Conservation (phyloP, 305 asterid species). For the Fraxinus albicans region DNA sequence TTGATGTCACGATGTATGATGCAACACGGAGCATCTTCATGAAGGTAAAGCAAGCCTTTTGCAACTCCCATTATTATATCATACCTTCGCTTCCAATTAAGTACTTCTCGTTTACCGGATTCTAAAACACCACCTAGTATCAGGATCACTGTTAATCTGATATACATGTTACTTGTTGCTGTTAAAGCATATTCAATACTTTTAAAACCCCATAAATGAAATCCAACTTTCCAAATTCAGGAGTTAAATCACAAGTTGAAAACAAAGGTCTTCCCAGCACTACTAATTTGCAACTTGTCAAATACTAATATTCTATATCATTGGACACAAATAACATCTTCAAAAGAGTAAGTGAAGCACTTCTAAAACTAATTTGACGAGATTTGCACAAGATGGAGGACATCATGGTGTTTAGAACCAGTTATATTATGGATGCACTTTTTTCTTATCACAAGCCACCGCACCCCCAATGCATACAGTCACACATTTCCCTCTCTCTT, state of each 20-base stretch:
- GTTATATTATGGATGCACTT: not conserved
- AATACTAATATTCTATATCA: not conserved
- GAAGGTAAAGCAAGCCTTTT: constrained; percentile 86
- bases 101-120: constrained; percentile 45
- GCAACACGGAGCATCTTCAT: constrained; percentile 71
- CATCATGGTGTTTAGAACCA: not conserved
- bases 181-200: not conserved
- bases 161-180: not conserved
- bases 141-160: constrained; percentile 11
- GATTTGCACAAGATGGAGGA: not conserved
- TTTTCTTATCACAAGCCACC: not conserved
- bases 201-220: not conserved
- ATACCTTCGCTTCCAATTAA: constrained; percentile 77
- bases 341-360: not conserved
- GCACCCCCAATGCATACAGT: not conserved
- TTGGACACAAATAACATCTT: not conserved
- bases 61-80: constrained; percentile 80
- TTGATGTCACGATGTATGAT: constrained; percentile 95
- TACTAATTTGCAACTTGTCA: not conserved
- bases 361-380: not conserved
- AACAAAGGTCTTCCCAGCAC: not conserved
- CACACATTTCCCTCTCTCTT: not conserved
- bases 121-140: constrained; percentile 42
- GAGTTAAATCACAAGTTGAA: not conserved
- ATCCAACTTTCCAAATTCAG: not conserved